Conservation (phyloP, 768 basidiomycete species). For the Harrya chromipes region DNA sequence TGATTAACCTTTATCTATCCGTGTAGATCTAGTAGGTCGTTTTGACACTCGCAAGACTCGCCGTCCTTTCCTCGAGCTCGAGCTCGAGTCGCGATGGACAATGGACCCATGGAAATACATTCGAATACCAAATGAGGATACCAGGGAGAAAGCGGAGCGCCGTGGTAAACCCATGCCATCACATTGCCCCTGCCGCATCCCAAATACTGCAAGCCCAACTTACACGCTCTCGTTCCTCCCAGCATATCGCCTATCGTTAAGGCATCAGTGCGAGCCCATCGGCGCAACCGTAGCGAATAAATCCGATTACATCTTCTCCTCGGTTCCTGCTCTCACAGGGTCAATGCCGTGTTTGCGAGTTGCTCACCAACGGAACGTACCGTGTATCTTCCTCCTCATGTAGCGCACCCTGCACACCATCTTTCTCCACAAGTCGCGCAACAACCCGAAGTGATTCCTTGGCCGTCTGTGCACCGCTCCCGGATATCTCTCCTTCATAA, state of each 20-base stretch:
- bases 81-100: neutral
- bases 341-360: conserved; percentile 14
- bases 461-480: conserved; percentile 45
- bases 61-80: neutral
- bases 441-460: conserved; percentile 55
- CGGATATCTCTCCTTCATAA: conserved; percentile 52
- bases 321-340: conserved; percentile 34
- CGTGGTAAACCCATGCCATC: conserved; percentile 20
- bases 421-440: conserved; percentile 56
- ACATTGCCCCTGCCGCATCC: conserved; percentile 9
- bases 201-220: conserved; percentile 28
- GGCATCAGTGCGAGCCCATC: conserved; percentile 58
- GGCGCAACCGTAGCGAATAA: conserved; percentile 51
- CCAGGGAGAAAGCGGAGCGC: conserved; percentile 21
- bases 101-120: neutral
- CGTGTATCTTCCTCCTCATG: conserved; percentile 38
- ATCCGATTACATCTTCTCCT: conserved; percentile 50
- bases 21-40: conserved; percentile 2
- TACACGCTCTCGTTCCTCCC: conserved; percentile 15
- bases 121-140: conserved; percentile 16
- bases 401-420: conserved; percentile 48
- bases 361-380: conserved; percentile 36
- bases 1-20: conserved; percentile 20
- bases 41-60: neutral
- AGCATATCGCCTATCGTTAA: conserved; percentile 20